A percentile compares a stretch with the other conserved stretches of the same genome.
phyloP scores from a whole-genome alignment of 1,139 yeast genomes.

The Saccharomycopsis hybrid region DNA sequence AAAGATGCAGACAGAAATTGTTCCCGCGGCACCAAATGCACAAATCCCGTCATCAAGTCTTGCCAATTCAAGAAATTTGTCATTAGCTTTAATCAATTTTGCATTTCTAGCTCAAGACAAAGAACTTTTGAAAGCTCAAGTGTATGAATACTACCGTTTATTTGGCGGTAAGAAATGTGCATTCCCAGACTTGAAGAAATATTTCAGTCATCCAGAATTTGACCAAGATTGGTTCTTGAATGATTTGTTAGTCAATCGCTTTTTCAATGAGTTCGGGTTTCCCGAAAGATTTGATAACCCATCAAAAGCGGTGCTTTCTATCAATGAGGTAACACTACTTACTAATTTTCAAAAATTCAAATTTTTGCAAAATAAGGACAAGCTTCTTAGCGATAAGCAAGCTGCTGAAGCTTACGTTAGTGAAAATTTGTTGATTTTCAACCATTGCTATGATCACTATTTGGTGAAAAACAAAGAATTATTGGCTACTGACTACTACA shows the following conservation, averaged over 20 bases:
- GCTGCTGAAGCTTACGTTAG: not conserved
- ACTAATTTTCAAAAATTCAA: slow-evolving; percentile 49
- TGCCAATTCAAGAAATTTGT: slow-evolving; percentile 45
- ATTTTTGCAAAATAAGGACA: slow-evolving; percentile 23
- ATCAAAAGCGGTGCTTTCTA: not conserved
- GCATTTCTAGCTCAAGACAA: slow-evolving; percentile 27
- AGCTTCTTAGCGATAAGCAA: not conserved
- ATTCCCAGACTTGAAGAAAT: slow-evolving; percentile 47
- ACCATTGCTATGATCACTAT: slow-evolving; percentile 1
- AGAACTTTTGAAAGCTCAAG: slow-evolving; percentile 26
- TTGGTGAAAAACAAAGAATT: slow-evolving; percentile 15
- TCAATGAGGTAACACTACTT: slow-evolving; percentile 33
- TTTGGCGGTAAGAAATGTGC: slow-evolving; percentile 55
- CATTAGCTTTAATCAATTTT: slow-evolving; percentile 48
- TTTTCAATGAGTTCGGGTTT: slow-evolving; percentile 11
- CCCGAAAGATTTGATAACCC: slow-evolving; percentile 7
- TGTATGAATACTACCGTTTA: slow-evolving; percentile 37
- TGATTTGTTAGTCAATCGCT: slow-evolving; percentile 19
- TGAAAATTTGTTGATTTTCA: slow-evolving; percentile 6
- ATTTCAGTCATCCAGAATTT: slow-evolving; percentile 20
- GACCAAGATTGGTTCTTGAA: slow-evolving; percentile 21
- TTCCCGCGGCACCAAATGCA: slow-evolving; percentile 23
- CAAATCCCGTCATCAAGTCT: too few relatives aligned
- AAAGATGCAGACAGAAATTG: slow-evolving; percentile 23
- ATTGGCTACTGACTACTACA: slow-evolving; percentile 44